Conservation (phyloP, 106 monocot species). For the Alisma plantagoaquatica region DNA sequence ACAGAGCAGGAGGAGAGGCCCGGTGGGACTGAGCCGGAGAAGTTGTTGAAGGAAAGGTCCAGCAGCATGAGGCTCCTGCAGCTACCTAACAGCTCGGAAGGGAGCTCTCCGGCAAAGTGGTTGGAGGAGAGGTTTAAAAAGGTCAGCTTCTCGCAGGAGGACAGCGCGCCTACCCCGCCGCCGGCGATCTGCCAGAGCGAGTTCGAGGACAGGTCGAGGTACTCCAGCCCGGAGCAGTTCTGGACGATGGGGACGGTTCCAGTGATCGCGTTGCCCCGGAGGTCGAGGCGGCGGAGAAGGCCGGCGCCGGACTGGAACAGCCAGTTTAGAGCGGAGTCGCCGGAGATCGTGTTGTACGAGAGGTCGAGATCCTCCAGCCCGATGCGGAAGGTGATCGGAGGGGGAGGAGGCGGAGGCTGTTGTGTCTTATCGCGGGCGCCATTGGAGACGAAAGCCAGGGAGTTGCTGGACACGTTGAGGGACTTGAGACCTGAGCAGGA, state of each 20-base stretch:
- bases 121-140: slow-evolving; percentile 49
- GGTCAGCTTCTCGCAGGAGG: slow-evolving; percentile 22
- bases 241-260: slow-evolving; percentile 20
- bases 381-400: background rate
- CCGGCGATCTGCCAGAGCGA: too few species aligned
- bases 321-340: slow-evolving; percentile 30
- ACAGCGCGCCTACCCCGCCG: slow-evolving; percentile 17
- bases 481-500: slow-evolving; percentile 20
- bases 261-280: slow-evolving; percentile 52
- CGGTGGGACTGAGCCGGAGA: slow-evolving; percentile 5
- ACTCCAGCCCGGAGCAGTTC: slow-evolving; percentile 6
- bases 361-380: slow-evolving; percentile 38
- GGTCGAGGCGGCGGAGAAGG: slow-evolving; percentile 29
- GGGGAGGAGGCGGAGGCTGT: background rate
- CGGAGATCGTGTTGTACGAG: slow-evolving; percentile 44
- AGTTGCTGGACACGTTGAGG: slow-evolving; percentile 33
- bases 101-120: slow-evolving; percentile 38
- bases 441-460: background rate
- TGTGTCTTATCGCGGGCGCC: too few species aligned
- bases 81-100: background rate
- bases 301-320: slow-evolving; percentile 15
- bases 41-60: slow-evolving; percentile 14
- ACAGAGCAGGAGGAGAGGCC: slow-evolving; percentile 4
- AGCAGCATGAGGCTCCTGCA: slow-evolving; percentile 9
- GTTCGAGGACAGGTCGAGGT: slow-evolving; percentile 11